Base-by-base conservation (phyloP, 2,329 filamentous ascomycete genomes). In the Epichloe aotearoae region DNA sequence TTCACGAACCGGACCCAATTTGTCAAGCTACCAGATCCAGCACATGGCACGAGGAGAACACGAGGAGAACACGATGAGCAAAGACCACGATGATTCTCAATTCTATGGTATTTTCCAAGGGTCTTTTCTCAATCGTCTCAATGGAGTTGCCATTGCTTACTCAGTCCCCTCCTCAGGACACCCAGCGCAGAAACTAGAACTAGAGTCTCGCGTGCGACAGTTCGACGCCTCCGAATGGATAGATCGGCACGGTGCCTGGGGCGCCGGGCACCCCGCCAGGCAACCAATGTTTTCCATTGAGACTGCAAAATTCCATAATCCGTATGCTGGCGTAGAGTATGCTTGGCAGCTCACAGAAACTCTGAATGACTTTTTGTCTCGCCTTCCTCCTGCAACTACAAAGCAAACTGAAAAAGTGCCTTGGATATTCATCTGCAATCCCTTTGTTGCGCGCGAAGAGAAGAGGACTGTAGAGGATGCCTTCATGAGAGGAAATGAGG, bases 361-460 rank as follows among this genome's bases (percentile, higher is more conserved):
- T 0, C 67, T 85, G 1, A 65, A 77, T 7, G 73, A 76, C 1
- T 94, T 95, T 58, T 66, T 93, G 2, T 53, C 67, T 8, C 80
- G 87, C 8, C 70, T 90, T 0, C 83, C 84, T 0, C 86, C 88
- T 0, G 74, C 75, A 3, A 83, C 75, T 1, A 86, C 82, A 1
- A 64, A 70, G 2, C 62, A 67, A 3, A 66, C 64, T 1, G 59
- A 59, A 0, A 57, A 67, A 0, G 71, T 75, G 3, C 75, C 76
- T 0, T 93, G 86, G 84, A 87, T 95, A 46, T 88, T 77, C 69
- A 77, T 86, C 41, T 76, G 74, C 49, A 88, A 88, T 62, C 84
- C 83, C 0, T 75, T 76, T 59, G 70, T 69, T 53, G 60, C 62
- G 3, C 64, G 66, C 5, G 66, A 65, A 15, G 55, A 60, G 43